A percentile compares a stretch with the other conserved stretches of the same genome.
Conservation (phyloP, 441 rosid genomes). For the Pelargonium myrrhifolium region DNA sequence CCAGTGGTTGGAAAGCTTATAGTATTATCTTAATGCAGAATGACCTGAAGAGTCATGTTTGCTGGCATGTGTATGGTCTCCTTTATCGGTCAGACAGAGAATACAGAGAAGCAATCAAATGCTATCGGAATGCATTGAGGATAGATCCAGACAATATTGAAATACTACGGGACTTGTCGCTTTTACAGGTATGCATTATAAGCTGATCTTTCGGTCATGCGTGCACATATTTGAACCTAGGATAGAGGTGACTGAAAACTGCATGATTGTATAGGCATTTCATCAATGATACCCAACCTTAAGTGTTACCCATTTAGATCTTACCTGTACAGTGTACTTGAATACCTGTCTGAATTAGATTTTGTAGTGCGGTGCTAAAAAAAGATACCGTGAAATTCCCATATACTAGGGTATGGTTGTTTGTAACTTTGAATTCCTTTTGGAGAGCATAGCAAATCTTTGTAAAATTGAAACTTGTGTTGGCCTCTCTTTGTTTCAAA, state of each 20-base stretch:
- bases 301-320: background rate
- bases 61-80: conserved; percentile 99
- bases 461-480: background rate
- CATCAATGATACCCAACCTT: background rate
- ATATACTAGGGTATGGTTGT: no score
- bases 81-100: conserved; percentile 98
- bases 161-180: conserved; percentile 89
- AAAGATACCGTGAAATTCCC: no score
- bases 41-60: conserved; percentile 98
- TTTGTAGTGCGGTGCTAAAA: background rate
- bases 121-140: conserved; percentile 88
- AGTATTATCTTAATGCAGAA: conserved; percentile 48
- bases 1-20: background rate
- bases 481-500: background rate
- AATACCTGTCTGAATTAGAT: background rate
- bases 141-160: conserved; percentile 99
- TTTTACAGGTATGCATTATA: conserved; percentile 61
- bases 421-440: background rate
- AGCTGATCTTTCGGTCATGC: conserved; percentile 1
- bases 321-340: background rate
- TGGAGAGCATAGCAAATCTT: background rate
- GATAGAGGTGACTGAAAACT: background rate
- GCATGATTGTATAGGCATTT: background rate
- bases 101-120: conserved; percentile 98
- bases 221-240: background rate